Conservation (phyloP, 306 rosid species). For the Oxytropis ochrocephala region DNA sequence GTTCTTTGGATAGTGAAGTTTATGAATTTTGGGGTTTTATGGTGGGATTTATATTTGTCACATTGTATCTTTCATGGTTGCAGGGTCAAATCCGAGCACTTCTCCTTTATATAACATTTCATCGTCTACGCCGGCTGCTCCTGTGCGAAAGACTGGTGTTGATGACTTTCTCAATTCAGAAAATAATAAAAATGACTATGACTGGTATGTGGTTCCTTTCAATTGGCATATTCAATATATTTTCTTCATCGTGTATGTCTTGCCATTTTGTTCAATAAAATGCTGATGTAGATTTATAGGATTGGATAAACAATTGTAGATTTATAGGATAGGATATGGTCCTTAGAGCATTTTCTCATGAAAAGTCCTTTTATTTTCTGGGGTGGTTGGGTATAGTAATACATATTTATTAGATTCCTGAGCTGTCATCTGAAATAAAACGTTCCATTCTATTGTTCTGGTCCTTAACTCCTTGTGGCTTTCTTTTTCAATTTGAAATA, state of each 20-base stretch:
- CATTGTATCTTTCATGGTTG: slow-evolving; percentile 14
- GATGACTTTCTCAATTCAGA: slow-evolving; percentile 81
- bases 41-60: background rate
- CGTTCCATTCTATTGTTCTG: background rate
- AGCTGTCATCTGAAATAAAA: background rate
- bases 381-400: background rate
- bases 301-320: background rate
- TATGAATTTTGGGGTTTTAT: background rate
- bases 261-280: too few species aligned
- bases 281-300: too few species aligned
- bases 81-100: slow-evolving; percentile 53
- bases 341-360: background rate
- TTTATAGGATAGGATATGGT: background rate
- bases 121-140: slow-evolving; percentile 45
- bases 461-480: background rate
- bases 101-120: slow-evolving; percentile 59
- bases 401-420: background rate
- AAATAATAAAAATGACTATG: slow-evolving; percentile 79
- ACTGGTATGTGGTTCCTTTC: slow-evolving; percentile 49
- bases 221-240: background rate
- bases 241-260: too few species aligned
- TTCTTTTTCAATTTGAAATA: background rate
- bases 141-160: slow-evolving; percentile 52
- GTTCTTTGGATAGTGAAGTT: background rate
- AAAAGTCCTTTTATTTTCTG: background rate